Percentiles rank a stretch among this genome's conserved stretches.
These are phyloP conservation scores for Martiniozyma asiatica DNA, from an alignment of 1,139 yeast species.

Conservation along the genomic window DNA sequence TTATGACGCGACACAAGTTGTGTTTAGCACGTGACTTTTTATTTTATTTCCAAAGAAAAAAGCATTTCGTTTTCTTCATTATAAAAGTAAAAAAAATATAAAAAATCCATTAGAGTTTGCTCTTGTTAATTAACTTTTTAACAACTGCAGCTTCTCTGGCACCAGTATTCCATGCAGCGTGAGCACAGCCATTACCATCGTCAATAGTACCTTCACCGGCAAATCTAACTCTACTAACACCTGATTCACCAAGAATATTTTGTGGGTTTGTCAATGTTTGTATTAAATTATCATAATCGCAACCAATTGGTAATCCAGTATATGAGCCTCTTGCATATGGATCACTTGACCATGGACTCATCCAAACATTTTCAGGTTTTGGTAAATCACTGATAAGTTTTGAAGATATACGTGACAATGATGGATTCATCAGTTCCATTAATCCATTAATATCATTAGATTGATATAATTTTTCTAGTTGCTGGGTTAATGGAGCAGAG, in stretches of 20 bases:
- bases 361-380: slow-evolving; percentile 38
- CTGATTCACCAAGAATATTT: slow-evolving; percentile 18
- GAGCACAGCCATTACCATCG: slow-evolving; percentile 80
- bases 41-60: too few species aligned
- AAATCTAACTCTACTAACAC: slow-evolving; percentile 41
- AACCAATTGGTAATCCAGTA: slow-evolving; percentile 29
- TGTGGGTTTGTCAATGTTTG: slow-evolving; percentile 17
- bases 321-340: slow-evolving; percentile 66
- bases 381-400: slow-evolving; percentile 18
- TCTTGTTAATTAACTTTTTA: slow-evolving; percentile 13
- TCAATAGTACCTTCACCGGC: slow-evolving; percentile 77
- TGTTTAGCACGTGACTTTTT: too few species aligned
- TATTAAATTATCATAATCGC: slow-evolving; percentile 13
- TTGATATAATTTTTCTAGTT: slow-evolving; percentile 23
- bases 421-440: slow-evolving; percentile 33
- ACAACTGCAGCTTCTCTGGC: slow-evolving; percentile 44
- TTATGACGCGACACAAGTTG: too few species aligned
- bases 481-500: slow-evolving; percentile 60
- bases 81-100: too few species aligned
- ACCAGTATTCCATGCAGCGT: slow-evolving; percentile 69
- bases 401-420: slow-evolving; percentile 21
- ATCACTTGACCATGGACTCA: slow-evolving; percentile 62
- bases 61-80: too few species aligned
- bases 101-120: slow-evolving; percentile 16
- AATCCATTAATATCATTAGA: slow-evolving; percentile 24